phyloP scores from a whole-genome alignment of 129 eudicot genomes.

The Helichrysum umbraculigerum region DNA sequence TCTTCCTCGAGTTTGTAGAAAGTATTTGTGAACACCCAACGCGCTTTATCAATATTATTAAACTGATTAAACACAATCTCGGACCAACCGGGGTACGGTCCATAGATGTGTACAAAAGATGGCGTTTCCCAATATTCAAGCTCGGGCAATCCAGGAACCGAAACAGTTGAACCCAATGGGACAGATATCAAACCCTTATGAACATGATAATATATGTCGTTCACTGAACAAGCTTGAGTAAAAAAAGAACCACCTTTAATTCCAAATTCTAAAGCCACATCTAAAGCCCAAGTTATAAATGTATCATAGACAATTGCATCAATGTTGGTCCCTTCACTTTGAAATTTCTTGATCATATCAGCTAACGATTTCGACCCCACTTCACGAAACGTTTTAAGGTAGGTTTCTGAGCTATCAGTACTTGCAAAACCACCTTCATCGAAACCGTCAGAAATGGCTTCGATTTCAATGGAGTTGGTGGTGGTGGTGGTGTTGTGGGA shows the following conservation, averaged over 20 bases:
- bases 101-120: conserved; percentile 28
- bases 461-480: neutral
- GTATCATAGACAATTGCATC: conserved; percentile 45
- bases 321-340: conserved; percentile 13
- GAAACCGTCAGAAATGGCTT: neutral
- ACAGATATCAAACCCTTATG: conserved; percentile 28
- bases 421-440: conserved; percentile 5
- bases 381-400: conserved; percentile 3
- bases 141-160: conserved; percentile 39
- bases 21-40: conserved; percentile 38
- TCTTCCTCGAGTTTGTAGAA: conserved; percentile 45
- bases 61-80: conserved; percentile 29
- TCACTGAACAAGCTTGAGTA: conserved; percentile 55
- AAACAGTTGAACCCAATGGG: conserved; percentile 22
- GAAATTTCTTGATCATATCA: conserved; percentile 9
- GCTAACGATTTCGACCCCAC: conserved; percentile 5
- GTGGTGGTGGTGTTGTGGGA: neutral
- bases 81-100: conserved; percentile 21
- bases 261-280: conserved; percentile 30
- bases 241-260: conserved; percentile 43
- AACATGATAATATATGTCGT: conserved; percentile 39
- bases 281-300: conserved; percentile 37
- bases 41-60: conserved; percentile 29
- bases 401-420: conserved; percentile 8
- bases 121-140: conserved; percentile 44